Evolutionary conservation across 768 basidiomycete species (phyloP).

Genomic region (Cyclocybe aegerita): DNA sequence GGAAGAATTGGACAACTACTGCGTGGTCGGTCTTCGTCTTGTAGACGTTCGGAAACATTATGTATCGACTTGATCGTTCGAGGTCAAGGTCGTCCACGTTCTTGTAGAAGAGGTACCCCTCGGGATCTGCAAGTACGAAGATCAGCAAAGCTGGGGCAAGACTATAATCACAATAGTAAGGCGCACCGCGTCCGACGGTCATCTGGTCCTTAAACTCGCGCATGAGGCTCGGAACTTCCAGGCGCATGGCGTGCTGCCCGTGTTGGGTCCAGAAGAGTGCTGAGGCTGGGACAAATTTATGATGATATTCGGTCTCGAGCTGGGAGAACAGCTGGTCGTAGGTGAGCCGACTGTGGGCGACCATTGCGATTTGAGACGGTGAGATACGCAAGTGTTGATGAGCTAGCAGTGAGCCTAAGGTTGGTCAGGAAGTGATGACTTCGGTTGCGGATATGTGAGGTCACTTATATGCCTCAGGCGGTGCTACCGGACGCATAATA

Average conservation of each 20-base stretch:
- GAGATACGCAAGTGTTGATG: no score
- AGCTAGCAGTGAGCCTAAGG: no score
- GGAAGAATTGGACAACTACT: no score
- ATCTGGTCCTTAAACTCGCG: neutral
- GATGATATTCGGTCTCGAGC: neutral
- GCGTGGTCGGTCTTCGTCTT: no score
- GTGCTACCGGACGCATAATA: no score
- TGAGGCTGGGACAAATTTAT: neutral
- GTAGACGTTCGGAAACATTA: no score
- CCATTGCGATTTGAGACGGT: no score
- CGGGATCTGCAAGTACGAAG: neutral
- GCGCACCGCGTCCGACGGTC: neutral
- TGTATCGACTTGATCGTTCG: no score
- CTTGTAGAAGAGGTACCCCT: neutral
- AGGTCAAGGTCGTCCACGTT: neutral
- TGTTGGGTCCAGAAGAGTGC: neutral
- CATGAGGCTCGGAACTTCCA: neutral
- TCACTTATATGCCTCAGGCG: no score
- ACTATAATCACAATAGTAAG: neutral
- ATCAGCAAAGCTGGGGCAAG: neutral
- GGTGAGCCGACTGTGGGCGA: neutral
- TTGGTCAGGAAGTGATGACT: no score
- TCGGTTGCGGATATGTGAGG: no score
- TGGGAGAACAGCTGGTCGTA: neutral
- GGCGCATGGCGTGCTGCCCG: neutral